Evolutionary conservation across 768 basidiomycete genomes (phyloP).

Genomic region (Phanerochaete sordida): DNA sequence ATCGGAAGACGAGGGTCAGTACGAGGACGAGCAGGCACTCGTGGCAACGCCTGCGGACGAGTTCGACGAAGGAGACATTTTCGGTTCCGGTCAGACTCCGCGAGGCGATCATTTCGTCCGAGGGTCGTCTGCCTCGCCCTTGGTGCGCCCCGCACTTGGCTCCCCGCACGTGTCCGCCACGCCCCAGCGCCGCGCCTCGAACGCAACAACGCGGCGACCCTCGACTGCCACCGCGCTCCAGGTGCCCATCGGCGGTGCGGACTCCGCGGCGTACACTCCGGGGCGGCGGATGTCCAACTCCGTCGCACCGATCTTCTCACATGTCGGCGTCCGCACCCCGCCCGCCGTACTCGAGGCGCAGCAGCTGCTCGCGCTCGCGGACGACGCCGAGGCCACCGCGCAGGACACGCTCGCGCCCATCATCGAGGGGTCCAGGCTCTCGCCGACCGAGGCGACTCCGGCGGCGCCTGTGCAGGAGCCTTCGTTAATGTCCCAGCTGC

Average conservation of each 20-base stretch:
- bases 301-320: slow-evolving; percentile 77
- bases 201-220: slow-evolving; percentile 5
- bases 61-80: slow-evolving; percentile 19
- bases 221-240: slow-evolving; percentile 13
- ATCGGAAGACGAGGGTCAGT: slow-evolving; percentile 28
- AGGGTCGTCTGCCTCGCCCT: background rate
- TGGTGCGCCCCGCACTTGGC: slow-evolving; percentile 8
- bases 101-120: slow-evolving; percentile 20
- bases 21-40: slow-evolving; percentile 37
- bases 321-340: slow-evolving; percentile 78
- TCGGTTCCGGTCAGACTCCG: slow-evolving; percentile 11
- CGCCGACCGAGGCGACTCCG: slow-evolving; percentile 31
- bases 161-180: slow-evolving; percentile 4
- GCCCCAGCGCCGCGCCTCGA: slow-evolving; percentile 23
- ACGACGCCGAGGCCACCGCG: slow-evolving; percentile 26
- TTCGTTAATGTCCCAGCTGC: slow-evolving; percentile 70
- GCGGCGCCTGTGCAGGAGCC: slow-evolving; percentile 51
- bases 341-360: slow-evolving; percentile 74
- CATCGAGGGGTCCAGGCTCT: slow-evolving; percentile 38
- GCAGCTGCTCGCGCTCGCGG: slow-evolving; percentile 46
- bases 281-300: slow-evolving; percentile 52
- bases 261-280: slow-evolving; percentile 14
- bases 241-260: slow-evolving; percentile 16
- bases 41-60: slow-evolving; percentile 28
- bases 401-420: slow-evolving; percentile 49